Evolutionary conservation across 805 yeast genomes (phyloP).

Genomic region (Metahyphopichia silvanorum): DNA sequence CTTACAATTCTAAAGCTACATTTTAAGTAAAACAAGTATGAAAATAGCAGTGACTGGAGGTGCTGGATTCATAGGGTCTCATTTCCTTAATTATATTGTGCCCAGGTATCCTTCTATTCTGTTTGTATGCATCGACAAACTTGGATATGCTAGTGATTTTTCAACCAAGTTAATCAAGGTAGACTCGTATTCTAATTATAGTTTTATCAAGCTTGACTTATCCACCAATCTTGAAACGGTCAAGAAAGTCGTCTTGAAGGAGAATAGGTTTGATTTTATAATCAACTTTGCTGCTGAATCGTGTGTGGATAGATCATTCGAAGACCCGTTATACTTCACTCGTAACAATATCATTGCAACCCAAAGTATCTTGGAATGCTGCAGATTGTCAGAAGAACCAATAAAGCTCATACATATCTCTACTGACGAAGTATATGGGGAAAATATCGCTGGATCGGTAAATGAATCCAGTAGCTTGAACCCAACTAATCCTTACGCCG

Average conservation of each 20-base stretch:
- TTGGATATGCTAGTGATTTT: slow-evolving; percentile 42
- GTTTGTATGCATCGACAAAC: slow-evolving; percentile 45
- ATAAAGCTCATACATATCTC: slow-evolving; percentile 44
- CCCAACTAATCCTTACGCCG: slow-evolving; percentile 58
- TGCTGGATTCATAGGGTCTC: slow-evolving; percentile 56
- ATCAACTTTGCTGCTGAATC: slow-evolving; percentile 55
- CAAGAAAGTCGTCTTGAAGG: slow-evolving; percentile 10
- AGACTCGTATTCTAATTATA: slow-evolving; percentile 14
- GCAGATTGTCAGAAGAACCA: slow-evolving; percentile 14
- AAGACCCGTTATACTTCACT: slow-evolving; percentile 41
- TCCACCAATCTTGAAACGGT: slow-evolving; percentile 20
- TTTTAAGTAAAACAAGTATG: slow-evolving; percentile 8
- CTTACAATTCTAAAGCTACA: neutral
- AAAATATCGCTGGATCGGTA: slow-evolving; percentile 19
- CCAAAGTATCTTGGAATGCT: slow-evolving; percentile 44
- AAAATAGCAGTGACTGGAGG: slow-evolving; percentile 55
- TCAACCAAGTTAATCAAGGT: slow-evolving; percentile 19
- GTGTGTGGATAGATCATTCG: slow-evolving; percentile 51
- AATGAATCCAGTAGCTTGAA: slow-evolving; percentile 35
- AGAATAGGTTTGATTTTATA: slow-evolving; percentile 27
- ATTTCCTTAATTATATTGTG: slow-evolving; percentile 38
- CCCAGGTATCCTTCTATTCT: slow-evolving; percentile 20
- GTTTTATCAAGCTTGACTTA: slow-evolving; percentile 33
- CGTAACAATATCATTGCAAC: slow-evolving; percentile 45
- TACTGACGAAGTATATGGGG: slow-evolving; percentile 62